A percentile compares a stretch with the other conserved stretches of the same genome.
phyloP scores from a whole-genome alignment of 768 basidiomycete species.

The Boletus sp. region DNA sequence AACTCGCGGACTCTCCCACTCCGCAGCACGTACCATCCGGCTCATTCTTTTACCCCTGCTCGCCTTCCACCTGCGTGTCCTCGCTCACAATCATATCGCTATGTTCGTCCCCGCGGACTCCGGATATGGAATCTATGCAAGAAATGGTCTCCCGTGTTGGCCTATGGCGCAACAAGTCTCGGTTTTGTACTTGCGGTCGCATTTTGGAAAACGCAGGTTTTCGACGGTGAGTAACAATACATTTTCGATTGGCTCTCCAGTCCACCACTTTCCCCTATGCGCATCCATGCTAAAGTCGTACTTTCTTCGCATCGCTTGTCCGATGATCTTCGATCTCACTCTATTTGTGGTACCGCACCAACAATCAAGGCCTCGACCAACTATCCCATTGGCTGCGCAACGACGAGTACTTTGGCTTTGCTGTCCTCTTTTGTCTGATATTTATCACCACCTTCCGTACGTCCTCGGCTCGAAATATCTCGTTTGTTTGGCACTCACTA shows the following conservation, averaged over 20 bases:
- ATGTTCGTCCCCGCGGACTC: slow-evolving; percentile 45
- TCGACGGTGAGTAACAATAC: slow-evolving; percentile 56
- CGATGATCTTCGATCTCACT: neutral
- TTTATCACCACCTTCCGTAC: slow-evolving; percentile 86
- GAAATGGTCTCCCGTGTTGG: slow-evolving; percentile 74
- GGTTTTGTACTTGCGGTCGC: slow-evolving; percentile 79
- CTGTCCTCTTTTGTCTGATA: slow-evolving; percentile 76
- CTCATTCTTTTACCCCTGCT: slow-evolving; percentile 20
- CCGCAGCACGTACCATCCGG: slow-evolving; percentile 15
- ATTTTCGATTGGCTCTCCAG: neutral
- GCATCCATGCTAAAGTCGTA: slow-evolving; percentile 1
- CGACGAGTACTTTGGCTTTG: slow-evolving; percentile 70
- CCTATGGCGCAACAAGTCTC: slow-evolving; percentile 74
- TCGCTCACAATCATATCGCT: slow-evolving; percentile 26
- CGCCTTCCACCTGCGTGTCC: slow-evolving; percentile 15
- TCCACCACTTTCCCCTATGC: neutral
- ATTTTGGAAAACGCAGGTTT: slow-evolving; percentile 79
- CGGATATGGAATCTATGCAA: slow-evolving; percentile 58
- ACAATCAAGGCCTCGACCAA: slow-evolving; percentile 67
- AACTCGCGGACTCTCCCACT: slow-evolving; percentile 9
- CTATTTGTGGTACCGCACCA: neutral
- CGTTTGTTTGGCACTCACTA: slow-evolving; percentile 8
- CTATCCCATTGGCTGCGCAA: slow-evolving; percentile 74
- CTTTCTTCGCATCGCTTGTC: neutral
- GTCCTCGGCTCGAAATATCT: slow-evolving; percentile 28